phyloP scores from a whole-genome alignment of 1,284 basidiomycete species.

The Dichomitus squalens region DNA sequence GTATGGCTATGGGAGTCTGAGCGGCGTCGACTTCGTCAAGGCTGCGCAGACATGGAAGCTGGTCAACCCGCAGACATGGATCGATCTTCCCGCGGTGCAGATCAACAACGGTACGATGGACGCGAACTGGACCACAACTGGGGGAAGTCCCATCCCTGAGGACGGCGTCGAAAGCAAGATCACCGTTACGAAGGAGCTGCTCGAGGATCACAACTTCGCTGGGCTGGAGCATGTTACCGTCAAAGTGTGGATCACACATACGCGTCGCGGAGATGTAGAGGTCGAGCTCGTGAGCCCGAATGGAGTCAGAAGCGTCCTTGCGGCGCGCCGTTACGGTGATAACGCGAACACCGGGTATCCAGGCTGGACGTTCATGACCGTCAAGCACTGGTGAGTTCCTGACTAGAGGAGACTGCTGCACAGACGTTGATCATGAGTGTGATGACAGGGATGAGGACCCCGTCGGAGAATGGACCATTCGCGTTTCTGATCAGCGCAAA shows the following conservation, averaged over 20 bases:
- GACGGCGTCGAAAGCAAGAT: slow-evolving; percentile 73
- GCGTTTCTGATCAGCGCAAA: slow-evolving; percentile 75
- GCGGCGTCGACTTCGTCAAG: slow-evolving; percentile 84
- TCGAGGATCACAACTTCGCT: slow-evolving; percentile 82
- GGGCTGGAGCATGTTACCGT: slow-evolving; percentile 92
- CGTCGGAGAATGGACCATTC: slow-evolving; percentile 91
- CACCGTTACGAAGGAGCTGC: slow-evolving; percentile 71
- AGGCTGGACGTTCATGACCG: slow-evolving; percentile 97
- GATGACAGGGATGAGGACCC: slow-evolving; percentile 86
- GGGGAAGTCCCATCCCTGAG: slow-evolving; percentile 67
- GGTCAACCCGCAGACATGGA: slow-evolving; percentile 96
- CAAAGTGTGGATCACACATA: slow-evolving; percentile 91
- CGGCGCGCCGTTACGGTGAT: slow-evolving; percentile 74
- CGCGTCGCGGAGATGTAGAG: slow-evolving; percentile 89
- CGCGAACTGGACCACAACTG: slow-evolving; percentile 56
- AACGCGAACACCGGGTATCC: slow-evolving; percentile 73
- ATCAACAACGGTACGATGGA: slow-evolving; percentile 66
- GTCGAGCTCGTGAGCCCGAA: slow-evolving; percentile 87
- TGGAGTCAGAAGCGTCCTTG: slow-evolving; percentile 86
- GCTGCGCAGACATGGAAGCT: slow-evolving; percentile 83
- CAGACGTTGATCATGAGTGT: not conserved
- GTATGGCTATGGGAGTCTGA: slow-evolving; percentile 92
- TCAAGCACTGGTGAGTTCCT: slow-evolving; percentile 90
- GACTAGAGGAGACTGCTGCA: too few species aligned
- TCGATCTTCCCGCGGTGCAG: slow-evolving; percentile 74